These are phyloP conservation scores for Acacia confusa DNA, from an alignment of 306 rosid species.

Conservation along the genomic window DNA sequence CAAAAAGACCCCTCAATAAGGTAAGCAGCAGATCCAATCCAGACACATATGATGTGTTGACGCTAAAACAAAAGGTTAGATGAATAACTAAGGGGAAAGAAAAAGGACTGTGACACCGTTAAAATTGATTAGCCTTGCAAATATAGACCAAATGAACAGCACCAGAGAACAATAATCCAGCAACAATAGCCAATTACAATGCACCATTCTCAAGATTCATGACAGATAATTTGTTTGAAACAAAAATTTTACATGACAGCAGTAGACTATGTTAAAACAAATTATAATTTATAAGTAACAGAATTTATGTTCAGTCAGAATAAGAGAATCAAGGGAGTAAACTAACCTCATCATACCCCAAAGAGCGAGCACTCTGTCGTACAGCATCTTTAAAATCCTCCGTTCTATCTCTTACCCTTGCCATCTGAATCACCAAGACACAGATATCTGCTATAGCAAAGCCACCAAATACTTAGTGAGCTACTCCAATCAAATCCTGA, in stretches of 20 bases:
- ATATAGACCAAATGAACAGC: not conserved
- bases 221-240: not conserved
- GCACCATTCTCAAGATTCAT: not conserved
- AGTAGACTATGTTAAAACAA: not conserved
- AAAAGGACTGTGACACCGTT: not conserved
- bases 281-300: not conserved
- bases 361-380: slow-evolving; percentile 68
- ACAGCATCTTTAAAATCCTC: slow-evolving; percentile 93
- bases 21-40: not conserved
- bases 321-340: slow-evolving; percentile 6
- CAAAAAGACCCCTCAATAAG: not conserved
- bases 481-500: not conserved
- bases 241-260: not conserved
- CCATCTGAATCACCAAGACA: slow-evolving; percentile 22
- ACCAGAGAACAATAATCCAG: not conserved
- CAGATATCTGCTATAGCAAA: slow-evolving; percentile 6
- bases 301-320: not conserved
- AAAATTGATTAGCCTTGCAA: not conserved
- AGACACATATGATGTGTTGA: not conserved
- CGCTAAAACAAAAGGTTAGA: not conserved
- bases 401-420: slow-evolving; percentile 69
- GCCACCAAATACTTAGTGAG: not conserved
- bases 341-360: slow-evolving; percentile 75
- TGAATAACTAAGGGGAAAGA: not conserved
- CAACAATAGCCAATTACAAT: not conserved